Conservation (phyloP, 352 stramenopile genomes). For the Globisporangium lucens region DNA sequence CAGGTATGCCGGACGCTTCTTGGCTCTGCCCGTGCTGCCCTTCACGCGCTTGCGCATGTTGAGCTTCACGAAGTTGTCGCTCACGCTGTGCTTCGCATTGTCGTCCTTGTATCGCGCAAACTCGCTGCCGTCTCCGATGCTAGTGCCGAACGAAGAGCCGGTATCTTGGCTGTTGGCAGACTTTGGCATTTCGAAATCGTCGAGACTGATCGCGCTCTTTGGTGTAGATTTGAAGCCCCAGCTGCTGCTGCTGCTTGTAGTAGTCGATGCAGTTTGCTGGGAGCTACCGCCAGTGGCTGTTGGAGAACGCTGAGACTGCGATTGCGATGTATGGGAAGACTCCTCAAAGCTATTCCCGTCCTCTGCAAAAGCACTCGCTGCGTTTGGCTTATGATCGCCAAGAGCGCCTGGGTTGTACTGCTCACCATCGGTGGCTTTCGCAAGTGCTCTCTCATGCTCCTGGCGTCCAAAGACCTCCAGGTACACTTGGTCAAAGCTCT, state of each 20-base stretch:
- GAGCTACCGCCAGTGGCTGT: conserved; percentile 2
- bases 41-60: conserved; percentile 79
- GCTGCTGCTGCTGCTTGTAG: not conserved
- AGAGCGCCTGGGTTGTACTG: conserved; percentile 11
- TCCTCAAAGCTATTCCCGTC: not conserved
- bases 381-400: not conserved
- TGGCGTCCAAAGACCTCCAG: conserved; percentile 41
- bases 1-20: conserved; percentile 69
- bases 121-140: conserved; percentile 7
- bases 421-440: not conserved
- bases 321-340: not conserved
- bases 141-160: not conserved
- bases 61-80: conserved; percentile 78
- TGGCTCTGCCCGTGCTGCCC: conserved; percentile 59
- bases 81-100: conserved; percentile 42
- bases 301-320: not conserved
- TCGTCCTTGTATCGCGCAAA: conserved; percentile 68
- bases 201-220: conserved; percentile 22
- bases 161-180: not conserved
- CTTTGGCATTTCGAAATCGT: conserved; percentile 37
- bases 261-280: not conserved
- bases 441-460: conserved; percentile 17
- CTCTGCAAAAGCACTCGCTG: not conserved
- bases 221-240: conserved; percentile 36
- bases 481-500: conserved; percentile 56